phyloP scores from a whole-genome alignment of 2,329 filamentous ascomycete species.

The Kalaharituber pfeilii region DNA sequence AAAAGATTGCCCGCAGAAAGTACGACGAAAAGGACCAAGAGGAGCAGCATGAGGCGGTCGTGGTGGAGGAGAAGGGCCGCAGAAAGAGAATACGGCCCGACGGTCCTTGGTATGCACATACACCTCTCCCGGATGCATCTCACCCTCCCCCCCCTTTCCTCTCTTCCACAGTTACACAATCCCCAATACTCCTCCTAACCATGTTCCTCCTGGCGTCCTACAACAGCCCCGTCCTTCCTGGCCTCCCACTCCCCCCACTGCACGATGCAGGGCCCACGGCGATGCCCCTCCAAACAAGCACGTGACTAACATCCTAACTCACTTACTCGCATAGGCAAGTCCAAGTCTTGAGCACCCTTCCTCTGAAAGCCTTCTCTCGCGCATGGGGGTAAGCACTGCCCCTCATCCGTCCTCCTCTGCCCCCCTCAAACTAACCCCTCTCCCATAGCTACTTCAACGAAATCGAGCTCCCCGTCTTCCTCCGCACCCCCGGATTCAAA shows the following conservation, averaged over 20 bases:
- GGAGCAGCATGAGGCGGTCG: conserved; percentile 29
- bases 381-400: conserved; percentile 54
- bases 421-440: background rate
- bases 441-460: conserved; percentile 53
- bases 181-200: background rate
- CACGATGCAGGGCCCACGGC: background rate
- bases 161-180: background rate
- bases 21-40: conserved; percentile 33
- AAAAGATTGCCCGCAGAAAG: conserved; percentile 30
- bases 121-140: background rate
- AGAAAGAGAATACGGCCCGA: conserved; percentile 55
- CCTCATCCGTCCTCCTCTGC: too few species aligned
- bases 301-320: background rate
- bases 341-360: conserved; percentile 81
- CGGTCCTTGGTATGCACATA: conserved; percentile 51
- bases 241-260: background rate
- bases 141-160: background rate
- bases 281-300: too few species aligned
- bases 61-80: conserved; percentile 36
- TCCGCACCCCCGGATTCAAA: conserved; percentile 77
- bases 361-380: conserved; percentile 74
- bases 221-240: too few species aligned
- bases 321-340: conserved; percentile 45
- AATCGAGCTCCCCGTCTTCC: conserved; percentile 67
- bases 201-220: background rate